phyloP scores from a whole-genome alignment of 805 yeast species.

The Pichia rugopelliculosa region DNA sequence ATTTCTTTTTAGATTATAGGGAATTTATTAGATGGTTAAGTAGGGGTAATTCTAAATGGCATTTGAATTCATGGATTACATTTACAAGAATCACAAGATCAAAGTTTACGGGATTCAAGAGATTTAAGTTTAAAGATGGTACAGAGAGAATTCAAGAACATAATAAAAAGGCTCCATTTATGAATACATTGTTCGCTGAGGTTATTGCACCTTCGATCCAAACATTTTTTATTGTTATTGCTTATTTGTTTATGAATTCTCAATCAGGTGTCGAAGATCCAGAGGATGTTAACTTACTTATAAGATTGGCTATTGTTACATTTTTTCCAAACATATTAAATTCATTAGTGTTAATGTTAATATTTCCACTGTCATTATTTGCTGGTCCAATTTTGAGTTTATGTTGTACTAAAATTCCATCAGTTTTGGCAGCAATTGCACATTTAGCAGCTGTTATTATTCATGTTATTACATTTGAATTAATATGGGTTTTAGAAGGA shows the following conservation, averaged over 20 bases:
- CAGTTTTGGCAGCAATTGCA: conserved; percentile 34
- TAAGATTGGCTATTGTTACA: conserved; percentile 51
- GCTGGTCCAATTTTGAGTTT: conserved; percentile 31
- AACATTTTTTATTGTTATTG: conserved; percentile 60
- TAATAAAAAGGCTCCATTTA: conserved; percentile 71
- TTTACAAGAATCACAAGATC: conserved; percentile 73
- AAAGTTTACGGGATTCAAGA: conserved; percentile 85
- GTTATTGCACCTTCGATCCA: conserved; percentile 63
- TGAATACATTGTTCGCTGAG: conserved; percentile 75
- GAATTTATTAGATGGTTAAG: conserved; percentile 64
- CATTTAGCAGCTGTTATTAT: conserved; percentile 31
- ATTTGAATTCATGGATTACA: conserved; percentile 72
- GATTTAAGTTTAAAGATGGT: conserved; percentile 62
- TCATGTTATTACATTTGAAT: conserved; percentile 30
- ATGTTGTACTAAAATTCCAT: conserved; percentile 30
- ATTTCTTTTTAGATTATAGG: conserved; percentile 43
- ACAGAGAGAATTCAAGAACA: conserved; percentile 30
- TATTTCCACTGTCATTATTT: conserved; percentile 32
- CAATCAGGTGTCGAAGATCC: conserved; percentile 69
- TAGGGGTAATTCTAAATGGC: conserved; percentile 66
- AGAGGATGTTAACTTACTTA: conserved; percentile 47
- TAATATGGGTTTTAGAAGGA: conserved; percentile 35
- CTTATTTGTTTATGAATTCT: conserved; percentile 75
- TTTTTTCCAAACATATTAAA: conserved; percentile 43
- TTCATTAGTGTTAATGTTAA: conserved; percentile 24